Conservation (phyloP, 169 alveolate genomes). For the Cardiosporidium cionae region DNA sequence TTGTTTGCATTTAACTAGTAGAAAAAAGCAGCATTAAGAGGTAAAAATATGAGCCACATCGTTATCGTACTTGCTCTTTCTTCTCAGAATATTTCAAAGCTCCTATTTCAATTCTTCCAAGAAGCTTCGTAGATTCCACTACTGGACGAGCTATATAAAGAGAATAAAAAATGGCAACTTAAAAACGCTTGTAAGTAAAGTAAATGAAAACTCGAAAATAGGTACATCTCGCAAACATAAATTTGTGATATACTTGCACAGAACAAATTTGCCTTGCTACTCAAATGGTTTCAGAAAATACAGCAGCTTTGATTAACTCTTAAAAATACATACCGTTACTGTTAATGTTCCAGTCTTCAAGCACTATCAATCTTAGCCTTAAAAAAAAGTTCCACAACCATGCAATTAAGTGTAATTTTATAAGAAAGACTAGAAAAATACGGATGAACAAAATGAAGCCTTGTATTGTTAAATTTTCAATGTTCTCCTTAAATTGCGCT, state of each 20-base stretch:
- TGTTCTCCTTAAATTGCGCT: neutral
- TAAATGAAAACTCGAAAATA: neutral
- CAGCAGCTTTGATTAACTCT: neutral
- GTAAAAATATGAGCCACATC: too few relatives aligned
- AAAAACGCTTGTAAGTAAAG: neutral
- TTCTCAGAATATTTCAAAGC: neutral
- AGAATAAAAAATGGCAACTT: neutral
- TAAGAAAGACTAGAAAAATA: neutral
- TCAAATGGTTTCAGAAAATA: neutral
- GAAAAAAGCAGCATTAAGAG: too few relatives aligned
- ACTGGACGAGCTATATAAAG: neutral
- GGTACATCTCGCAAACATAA: neutral
- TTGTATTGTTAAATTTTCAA: neutral
- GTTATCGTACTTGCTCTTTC: too few relatives aligned
- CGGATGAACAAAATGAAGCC: neutral
- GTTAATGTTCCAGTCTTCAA: constrained; percentile 1
- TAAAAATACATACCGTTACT: neutral
- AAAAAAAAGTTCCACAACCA: neutral
- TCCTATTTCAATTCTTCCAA: neutral
- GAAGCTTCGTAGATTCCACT: neutral
- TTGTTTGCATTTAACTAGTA: too few relatives aligned
- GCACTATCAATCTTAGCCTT: neutral
- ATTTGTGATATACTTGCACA: neutral
- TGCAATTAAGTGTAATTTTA: neutral
- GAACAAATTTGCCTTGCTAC: neutral